Percentiles rank a stretch among this genome's conserved stretches.
phyloP scores from a whole-genome alignment of 2,329 filamentous ascomycete species.

The Fusarium pininemorale region DNA sequence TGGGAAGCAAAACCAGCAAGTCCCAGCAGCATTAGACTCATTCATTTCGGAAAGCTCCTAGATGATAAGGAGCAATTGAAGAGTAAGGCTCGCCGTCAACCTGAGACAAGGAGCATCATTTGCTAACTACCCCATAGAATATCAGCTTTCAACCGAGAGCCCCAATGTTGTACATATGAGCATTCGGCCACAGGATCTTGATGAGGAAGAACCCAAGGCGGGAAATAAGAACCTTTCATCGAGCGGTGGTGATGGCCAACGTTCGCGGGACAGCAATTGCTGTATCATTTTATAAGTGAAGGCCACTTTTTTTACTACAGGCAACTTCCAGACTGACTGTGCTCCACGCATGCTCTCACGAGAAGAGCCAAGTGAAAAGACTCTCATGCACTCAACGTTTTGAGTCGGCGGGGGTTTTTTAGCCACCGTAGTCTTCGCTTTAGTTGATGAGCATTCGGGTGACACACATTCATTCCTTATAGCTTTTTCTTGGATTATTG shows the following conservation, averaged over 20 bases:
- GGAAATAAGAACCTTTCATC: conserved; percentile 62
- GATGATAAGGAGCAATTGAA: conserved; percentile 87
- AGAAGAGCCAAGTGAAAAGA: conserved; percentile 9
- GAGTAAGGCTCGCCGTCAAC: conserved; percentile 64
- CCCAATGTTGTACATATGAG: conserved; percentile 96
- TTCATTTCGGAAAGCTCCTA: conserved; percentile 89
- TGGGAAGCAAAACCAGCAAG: conserved; percentile 90
- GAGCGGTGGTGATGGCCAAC: conserved; percentile 52
- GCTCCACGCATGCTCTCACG: background rate
- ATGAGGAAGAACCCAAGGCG: conserved; percentile 80
- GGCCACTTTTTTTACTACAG: background rate
- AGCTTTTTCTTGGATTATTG: conserved; percentile 37
- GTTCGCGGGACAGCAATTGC: conserved; percentile 56
- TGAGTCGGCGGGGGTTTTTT: conserved; percentile 1
- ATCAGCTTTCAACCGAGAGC: conserved; percentile 76
- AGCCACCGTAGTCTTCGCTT: background rate
- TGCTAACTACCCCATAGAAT: conserved; percentile 67
- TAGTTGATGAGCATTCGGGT: background rate
- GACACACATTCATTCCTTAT: conserved; percentile 28
- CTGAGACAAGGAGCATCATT: background rate
- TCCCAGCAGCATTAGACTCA: conserved; percentile 88
- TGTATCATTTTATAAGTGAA: conserved; percentile 60
- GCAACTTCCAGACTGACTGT: conserved; percentile 4
- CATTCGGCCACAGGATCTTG: conserved; percentile 84
- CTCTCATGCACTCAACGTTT: conserved; percentile 1